Evolutionary conservation across 192 early-diverging fungal species (phyloP).

Genomic region (Helicostylum pulchrum): DNA sequence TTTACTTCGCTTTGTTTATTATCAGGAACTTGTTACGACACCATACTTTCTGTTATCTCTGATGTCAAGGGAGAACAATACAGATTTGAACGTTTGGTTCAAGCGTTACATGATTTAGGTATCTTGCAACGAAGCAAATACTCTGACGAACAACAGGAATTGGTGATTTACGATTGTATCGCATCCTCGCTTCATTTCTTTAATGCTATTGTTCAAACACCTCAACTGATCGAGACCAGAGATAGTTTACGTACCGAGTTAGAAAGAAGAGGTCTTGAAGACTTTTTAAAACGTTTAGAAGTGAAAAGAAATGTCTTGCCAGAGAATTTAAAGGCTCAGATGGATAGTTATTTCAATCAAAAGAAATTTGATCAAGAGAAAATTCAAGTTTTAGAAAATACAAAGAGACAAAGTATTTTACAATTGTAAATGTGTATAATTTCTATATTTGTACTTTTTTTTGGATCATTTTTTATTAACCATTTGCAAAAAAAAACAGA

Average conservation of each 20-base stretch:
- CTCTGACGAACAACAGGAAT: slow-evolving; percentile 7
- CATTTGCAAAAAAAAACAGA: slow-evolving; percentile 5
- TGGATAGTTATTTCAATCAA: slow-evolving; percentile 42
- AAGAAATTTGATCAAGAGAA: slow-evolving; percentile 42
- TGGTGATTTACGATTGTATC: slow-evolving; percentile 44
- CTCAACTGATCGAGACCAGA: slow-evolving; percentile 39
- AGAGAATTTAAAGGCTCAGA: slow-evolving; percentile 29
- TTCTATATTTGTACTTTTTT: not conserved
- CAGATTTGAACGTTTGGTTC: slow-evolving; percentile 51
- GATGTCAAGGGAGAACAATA: slow-evolving; percentile 50
- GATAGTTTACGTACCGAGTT: slow-evolving; percentile 45
- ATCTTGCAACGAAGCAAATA: slow-evolving; percentile 10
- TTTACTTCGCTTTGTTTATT: slow-evolving; percentile 46
- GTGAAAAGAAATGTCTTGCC: slow-evolving; percentile 16
- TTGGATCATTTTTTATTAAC: not conserved
- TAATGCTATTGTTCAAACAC: slow-evolving; percentile 45
- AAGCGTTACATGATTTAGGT: slow-evolving; percentile 25
- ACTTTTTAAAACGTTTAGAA: slow-evolving; percentile 37
- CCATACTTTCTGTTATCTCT: slow-evolving; percentile 44
- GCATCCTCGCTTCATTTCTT: slow-evolving; percentile 42
- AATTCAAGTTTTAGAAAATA: slow-evolving; percentile 37
- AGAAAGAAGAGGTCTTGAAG: slow-evolving; percentile 47
- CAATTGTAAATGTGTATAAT: slow-evolving; percentile 21
- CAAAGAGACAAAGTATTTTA: slow-evolving; percentile 31
- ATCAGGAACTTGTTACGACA: slow-evolving; percentile 40